Base-by-base conservation (phyloP, 2,329 filamentous ascomycete genomes). In the Curvularia verruculosa region DNA sequence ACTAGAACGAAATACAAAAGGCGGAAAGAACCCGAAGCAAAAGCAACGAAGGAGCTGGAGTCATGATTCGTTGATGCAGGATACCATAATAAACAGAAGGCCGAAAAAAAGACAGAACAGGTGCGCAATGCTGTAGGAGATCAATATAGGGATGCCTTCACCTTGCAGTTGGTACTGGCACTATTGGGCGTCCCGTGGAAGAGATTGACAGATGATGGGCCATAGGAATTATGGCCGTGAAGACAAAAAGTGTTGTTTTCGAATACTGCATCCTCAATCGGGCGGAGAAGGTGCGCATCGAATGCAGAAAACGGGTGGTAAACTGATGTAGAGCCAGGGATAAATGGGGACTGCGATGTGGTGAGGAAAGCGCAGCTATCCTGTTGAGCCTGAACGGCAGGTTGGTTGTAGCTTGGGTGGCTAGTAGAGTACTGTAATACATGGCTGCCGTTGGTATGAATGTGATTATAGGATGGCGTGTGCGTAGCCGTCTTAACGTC, bases 151-250 rank as follows among this genome's bases (percentile, higher is more conserved):
- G 45, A 45, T 19, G 37, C 19, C 28, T 46, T 31, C 3, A 21
- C 18, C 19, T 49, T 26, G 45, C 49, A 40, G 24, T 43, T 44
- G n/a, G 51, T 44, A 18, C 55, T 28, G 37, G 49, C 52, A 31
- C 61, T 47, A 29, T 46, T 37, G 19, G 58, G 64, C 9, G 64
- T 53, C 6, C 56, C 52, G 7, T 61, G 21, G 48, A 64, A 67
- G 9, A 52, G 15, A 12, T 49, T 37, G 18, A 52, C 44, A 8
- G 48, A 13, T n/a, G 52, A 29, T 9, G 57, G 45, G 1, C 19
- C 34, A n/a, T 49, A 56, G n/a, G 26, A 21, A 6, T 57, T 28
- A n/a, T 54, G 56, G 1, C 41, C 28, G 13, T 59, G 54, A 15
- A 53, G 40, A 46, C 44, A 57, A n/a, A 15, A 29, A 28, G 46